Base-by-base conservation (phyloP, 2,329 filamentous ascomycete species). In the Zasmidium cellare region DNA sequence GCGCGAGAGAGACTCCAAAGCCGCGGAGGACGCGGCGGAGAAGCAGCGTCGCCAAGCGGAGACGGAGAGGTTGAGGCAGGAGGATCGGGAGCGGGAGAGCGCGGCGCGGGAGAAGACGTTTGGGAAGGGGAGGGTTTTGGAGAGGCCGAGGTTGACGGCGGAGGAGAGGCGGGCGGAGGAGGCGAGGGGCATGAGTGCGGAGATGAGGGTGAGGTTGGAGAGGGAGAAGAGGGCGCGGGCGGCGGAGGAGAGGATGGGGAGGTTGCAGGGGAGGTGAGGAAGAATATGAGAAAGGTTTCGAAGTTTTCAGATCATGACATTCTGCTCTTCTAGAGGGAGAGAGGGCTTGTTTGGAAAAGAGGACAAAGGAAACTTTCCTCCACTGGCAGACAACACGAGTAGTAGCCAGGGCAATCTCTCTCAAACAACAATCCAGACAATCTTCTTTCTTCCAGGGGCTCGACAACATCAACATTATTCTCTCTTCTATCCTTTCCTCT, bases 191-290 rank as follows among this genome's bases (percentile, higher is more conserved):
- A 80, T 97, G 77, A 96, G 90, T 45, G 87, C 91, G 0, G 93
- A 97, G 76, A 92, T 94, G 84, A 85, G 87, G 72, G 84, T 87
- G 83, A 86, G 84, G 71, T 75, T 97, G 54, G 94, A 97, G 74
- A 81, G 94, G 66, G 94, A 99, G 76, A 82, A 92, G 67, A 87
- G 93, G 69, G 94, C 94, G 3, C 85, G 93, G 67, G 94, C 94
- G 9, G 93, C 92, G 0, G 94, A 97, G 76, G 92, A 93, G 77
- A 85, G 93, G 70, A 82, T 97, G 59, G 86, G 83, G 75, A 82
- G 82, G 68, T 80, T 91, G 82, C 82, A 85, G 51, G 65, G 65
- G 20, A 66, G 56, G 53, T 64, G n/a, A 38, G 5, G 25, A n/a
- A n/a, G n/a, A n/a, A n/a, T n/a, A n/a, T n/a, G n/a, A n/a, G n/a